These are phyloP conservation scores for Aureobasidium sp. DNA, from an alignment of 2,329 filamentous ascomycete species.

Conservation along the genomic window DNA sequence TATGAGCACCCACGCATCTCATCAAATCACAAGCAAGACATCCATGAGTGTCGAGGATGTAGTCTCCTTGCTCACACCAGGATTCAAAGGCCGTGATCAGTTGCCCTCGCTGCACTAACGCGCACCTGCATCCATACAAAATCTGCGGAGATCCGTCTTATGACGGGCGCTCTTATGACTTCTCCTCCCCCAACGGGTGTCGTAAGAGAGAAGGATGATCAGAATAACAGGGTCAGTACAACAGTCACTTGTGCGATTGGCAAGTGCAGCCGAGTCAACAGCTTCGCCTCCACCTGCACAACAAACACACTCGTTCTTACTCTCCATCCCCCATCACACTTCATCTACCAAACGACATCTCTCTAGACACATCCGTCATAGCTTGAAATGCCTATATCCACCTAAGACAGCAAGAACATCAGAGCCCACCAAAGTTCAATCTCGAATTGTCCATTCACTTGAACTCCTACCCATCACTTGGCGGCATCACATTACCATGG, in stretches of 20 bases:
- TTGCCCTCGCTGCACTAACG: too few relatives aligned
- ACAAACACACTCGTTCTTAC: neutral
- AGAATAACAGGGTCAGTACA: neutral
- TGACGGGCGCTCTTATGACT: too few relatives aligned
- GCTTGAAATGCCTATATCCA: neutral
- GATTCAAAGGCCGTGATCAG: too few relatives aligned
- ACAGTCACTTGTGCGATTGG: neutral
- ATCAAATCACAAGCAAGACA: neutral
- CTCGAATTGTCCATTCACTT: neutral
- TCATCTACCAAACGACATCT: too few relatives aligned
- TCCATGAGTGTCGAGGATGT: too few relatives aligned
- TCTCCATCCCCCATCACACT: neutral
- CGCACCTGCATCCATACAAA: too few relatives aligned
- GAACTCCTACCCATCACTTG: neutral
- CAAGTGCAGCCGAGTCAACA: neutral
- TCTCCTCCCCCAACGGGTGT: too few relatives aligned
- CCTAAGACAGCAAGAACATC: neutral
- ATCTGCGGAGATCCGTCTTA: too few relatives aligned
- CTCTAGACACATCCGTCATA: neutral
- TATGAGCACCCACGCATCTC: constrained; percentile 4
- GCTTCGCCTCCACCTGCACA: neutral
- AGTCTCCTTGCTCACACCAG: too few relatives aligned
- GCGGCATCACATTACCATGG: neutral
- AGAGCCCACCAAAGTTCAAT: neutral
- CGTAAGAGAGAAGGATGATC: too few relatives aligned